Conservation (phyloP, 1,284 basidiomycete genomes). For the Trichosporon sp. region DNA sequence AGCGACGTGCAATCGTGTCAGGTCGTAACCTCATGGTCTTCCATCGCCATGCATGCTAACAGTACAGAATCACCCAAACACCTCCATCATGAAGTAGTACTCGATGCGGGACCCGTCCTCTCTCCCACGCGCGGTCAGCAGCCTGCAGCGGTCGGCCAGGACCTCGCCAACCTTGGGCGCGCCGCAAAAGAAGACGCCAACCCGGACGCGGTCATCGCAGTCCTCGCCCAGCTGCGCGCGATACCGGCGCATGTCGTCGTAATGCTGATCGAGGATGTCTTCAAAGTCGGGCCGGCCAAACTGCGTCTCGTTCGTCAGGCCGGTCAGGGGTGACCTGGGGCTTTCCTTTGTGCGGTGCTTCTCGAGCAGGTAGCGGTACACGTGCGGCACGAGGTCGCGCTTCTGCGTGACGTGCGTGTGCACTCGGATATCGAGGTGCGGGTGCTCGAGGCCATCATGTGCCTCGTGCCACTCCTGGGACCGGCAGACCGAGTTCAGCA, state of each 20-base stretch:
- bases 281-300: slow-evolving; percentile 43
- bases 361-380: slow-evolving; percentile 43
- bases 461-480: slow-evolving; percentile 33
- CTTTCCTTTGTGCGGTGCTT: slow-evolving; percentile 38
- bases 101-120: slow-evolving; percentile 36
- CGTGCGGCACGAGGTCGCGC: slow-evolving; percentile 38
- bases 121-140: slow-evolving; percentile 35
- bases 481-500: slow-evolving; percentile 37
- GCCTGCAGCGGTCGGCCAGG: slow-evolving; percentile 39
- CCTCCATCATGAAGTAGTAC: slow-evolving; percentile 45
- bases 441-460: slow-evolving; percentile 26
- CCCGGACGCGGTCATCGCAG: slow-evolving; percentile 36
- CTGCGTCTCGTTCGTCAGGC: slow-evolving; percentile 40
- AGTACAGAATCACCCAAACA: slow-evolving; percentile 32
- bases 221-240: slow-evolving; percentile 24
- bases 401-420: slow-evolving; percentile 40
- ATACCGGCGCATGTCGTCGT: slow-evolving; percentile 39
- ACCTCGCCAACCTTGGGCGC: slow-evolving; percentile 43
- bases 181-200: slow-evolving; percentile 45
- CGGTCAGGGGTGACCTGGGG: slow-evolving; percentile 38
- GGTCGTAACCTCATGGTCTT: no score
- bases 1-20: no score
- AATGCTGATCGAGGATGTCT: slow-evolving; percentile 40
- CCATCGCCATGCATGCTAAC: neutral
- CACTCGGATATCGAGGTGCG: slow-evolving; percentile 41